Conservation (phyloP, 2,329 filamentous ascomycete species). For the Ophiosphaerella korrae region DNA sequence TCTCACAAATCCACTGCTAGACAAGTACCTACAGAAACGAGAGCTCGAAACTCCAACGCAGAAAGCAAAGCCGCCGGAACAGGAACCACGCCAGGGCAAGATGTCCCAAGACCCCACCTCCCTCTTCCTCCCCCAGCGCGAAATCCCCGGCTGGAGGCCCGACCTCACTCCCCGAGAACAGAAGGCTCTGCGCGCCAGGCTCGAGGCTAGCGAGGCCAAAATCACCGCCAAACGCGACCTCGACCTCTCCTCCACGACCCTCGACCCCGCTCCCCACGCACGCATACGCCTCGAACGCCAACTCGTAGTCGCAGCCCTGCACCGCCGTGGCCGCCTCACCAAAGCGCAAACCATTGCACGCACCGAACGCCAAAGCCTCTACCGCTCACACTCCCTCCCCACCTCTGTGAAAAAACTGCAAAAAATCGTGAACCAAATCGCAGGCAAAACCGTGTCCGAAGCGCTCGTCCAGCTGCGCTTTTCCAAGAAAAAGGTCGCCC, state of each 20-base stretch:
- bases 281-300: constrained; percentile 80
- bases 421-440: constrained; percentile 83
- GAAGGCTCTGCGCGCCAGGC: constrained; percentile 13
- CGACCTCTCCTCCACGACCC: constrained; percentile 60
- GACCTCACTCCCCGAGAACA: constrained; percentile 23
- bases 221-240: constrained; percentile 38
- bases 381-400: constrained; percentile 74
- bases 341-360: constrained; percentile 71
- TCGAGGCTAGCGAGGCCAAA: constrained; percentile 11
- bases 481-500: constrained; percentile 89
- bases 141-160: constrained; percentile 31
- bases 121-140: constrained; percentile 31
- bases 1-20: constrained; percentile 63
- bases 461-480: constrained; percentile 95
- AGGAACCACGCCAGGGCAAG: constrained; percentile 20
- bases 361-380: constrained; percentile 62
- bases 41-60: background rate
- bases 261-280: constrained; percentile 76
- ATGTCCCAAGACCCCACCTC: constrained; percentile 22
- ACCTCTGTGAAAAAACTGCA: constrained; percentile 92
- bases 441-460: constrained; percentile 91
- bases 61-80: constrained; percentile 2
- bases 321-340: constrained; percentile 68
- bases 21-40: constrained; percentile 55
- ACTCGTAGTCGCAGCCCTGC: constrained; percentile 79